Conservation (phyloP, 1,284 basidiomycete genomes). For the Pseudozyma pruni region DNA sequence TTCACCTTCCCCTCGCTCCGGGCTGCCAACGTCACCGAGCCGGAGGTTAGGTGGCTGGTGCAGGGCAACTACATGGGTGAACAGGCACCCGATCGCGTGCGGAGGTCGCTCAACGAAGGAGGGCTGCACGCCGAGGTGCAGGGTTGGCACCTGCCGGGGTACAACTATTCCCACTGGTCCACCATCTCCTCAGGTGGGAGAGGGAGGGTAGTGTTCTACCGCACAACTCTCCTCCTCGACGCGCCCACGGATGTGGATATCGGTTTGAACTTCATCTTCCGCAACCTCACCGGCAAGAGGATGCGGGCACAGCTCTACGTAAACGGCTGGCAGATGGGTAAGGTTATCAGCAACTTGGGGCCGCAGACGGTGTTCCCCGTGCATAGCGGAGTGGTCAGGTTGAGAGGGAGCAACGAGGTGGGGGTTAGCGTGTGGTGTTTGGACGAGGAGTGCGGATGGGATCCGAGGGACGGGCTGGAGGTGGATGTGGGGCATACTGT, state of each 20-base stretch:
- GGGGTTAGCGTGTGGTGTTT: constrained; percentile 44
- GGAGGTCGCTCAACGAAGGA: constrained; percentile 80
- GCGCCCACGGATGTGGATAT: constrained; percentile 53
- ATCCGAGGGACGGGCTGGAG: constrained; percentile 21
- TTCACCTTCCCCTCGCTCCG: constrained; percentile 72
- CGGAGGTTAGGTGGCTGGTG: constrained; percentile 77
- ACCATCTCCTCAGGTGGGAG: constrained; percentile 70
- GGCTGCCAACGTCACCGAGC: constrained; percentile 2
- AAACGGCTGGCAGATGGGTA: constrained; percentile 63
- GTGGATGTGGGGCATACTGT: constrained; percentile 30
- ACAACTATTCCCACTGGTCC: constrained; percentile 75
- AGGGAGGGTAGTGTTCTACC: constrained; percentile 78
- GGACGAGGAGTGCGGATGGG: constrained; percentile 17
- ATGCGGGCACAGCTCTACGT: constrained; percentile 52
- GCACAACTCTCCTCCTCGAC: constrained; percentile 76
- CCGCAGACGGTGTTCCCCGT: constrained; percentile 49
- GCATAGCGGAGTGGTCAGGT: constrained; percentile 37
- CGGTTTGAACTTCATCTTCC: constrained; percentile 27
- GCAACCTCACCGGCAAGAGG: background rate
- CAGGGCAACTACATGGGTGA: constrained; percentile 84
- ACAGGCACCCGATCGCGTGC: constrained; percentile 77
- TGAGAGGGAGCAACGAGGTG: constrained; percentile 37
- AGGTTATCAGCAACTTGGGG: constrained; percentile 35
- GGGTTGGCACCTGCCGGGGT: constrained; percentile 84
- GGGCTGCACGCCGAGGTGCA: constrained; percentile 80